Evolutionary conservation across 306 rosid genomes (phyloP).

Genomic region (Ceratonia siliqua): DNA sequence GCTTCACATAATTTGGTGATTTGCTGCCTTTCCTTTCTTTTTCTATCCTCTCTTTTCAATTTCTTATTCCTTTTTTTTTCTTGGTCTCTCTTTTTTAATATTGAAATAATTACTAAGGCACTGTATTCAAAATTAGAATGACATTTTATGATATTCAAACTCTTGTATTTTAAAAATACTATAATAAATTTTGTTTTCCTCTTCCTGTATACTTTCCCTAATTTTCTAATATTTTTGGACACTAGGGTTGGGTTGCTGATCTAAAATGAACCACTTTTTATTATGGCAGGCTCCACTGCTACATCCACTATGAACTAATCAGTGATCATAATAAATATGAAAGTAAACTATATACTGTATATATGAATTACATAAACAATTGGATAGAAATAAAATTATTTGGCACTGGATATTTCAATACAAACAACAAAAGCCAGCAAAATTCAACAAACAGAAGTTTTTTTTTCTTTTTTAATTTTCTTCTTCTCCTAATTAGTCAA

Average conservation of each 20-base stretch:
- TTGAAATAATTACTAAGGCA: no score
- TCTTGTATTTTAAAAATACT: no score
- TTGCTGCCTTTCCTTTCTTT: not conserved
- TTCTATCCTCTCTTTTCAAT: not conserved
- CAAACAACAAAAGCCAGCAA: conserved; percentile 11
- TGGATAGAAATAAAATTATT: not conserved
- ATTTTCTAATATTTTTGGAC: not conserved
- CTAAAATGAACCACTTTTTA: conserved; percentile 38
- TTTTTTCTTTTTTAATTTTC: no score
- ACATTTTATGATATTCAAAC: no score
- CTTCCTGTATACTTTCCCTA: no score
- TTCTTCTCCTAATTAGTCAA: conserved; percentile 28
- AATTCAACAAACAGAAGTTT: conserved; percentile 34
- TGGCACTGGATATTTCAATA: not conserved
- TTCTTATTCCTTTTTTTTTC: not conserved
- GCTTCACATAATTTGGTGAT: not conserved
- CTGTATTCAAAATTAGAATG: no score
- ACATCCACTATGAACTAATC: conserved; percentile 36
- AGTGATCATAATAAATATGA: not conserved
- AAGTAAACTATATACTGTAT: not conserved
- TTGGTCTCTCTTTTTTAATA: not conserved
- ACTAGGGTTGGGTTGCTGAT: not conserved
- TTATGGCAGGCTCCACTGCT: conserved; percentile 17
- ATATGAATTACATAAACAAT: not conserved
- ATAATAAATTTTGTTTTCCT: not conserved